These are phyloP conservation scores for Fusarium camptoceras DNA, from an alignment of 2,329 filamentous ascomycete genomes.

Conservation along the genomic window DNA sequence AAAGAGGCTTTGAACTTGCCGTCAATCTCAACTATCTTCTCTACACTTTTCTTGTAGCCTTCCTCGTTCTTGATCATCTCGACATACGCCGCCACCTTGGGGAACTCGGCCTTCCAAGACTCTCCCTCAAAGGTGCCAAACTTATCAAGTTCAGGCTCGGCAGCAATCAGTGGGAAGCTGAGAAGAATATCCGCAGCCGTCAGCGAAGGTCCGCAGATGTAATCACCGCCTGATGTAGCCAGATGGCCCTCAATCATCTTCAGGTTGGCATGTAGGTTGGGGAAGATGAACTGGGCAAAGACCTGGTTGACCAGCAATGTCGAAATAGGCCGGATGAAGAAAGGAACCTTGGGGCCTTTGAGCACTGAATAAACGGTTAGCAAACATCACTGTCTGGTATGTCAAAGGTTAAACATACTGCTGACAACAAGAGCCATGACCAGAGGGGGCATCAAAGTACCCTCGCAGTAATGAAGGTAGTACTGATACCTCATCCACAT, in stretches of 20 bases:
- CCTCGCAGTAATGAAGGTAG: slow-evolving; percentile 87
- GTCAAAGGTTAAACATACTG: slow-evolving; percentile 51
- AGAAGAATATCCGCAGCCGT: slow-evolving; percentile 66
- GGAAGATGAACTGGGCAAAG: slow-evolving; percentile 57
- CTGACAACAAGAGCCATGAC: slow-evolving; percentile 71
- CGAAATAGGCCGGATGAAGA: slow-evolving; percentile 66
- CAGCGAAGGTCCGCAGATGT: slow-evolving; percentile 62
- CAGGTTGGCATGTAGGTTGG: slow-evolving; percentile 62
- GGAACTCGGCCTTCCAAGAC: slow-evolving; percentile 55
- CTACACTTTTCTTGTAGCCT: slow-evolving; percentile 61
- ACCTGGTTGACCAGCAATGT: slow-evolving; percentile 56
- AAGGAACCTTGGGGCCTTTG: slow-evolving; percentile 61
- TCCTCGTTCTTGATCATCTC: slow-evolving; percentile 58
- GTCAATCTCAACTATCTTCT: slow-evolving; percentile 63
- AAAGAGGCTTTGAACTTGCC: slow-evolving; percentile 49
- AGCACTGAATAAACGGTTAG: slow-evolving; percentile 51
- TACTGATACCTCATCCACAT: slow-evolving; percentile 72
- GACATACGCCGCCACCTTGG: slow-evolving; percentile 62
- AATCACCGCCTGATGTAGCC: slow-evolving; percentile 57
- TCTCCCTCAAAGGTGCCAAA: slow-evolving; percentile 58
- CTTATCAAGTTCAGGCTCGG: slow-evolving; percentile 53
- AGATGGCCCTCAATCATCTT: slow-evolving; percentile 63
- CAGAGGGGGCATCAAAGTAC: slow-evolving; percentile 80
- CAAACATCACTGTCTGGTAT: background rate
- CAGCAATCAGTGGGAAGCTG: slow-evolving; percentile 64